Evolutionary conservation across 345 rosid genomes (phyloP).

Genomic region (Citropsis articulata): DNA sequence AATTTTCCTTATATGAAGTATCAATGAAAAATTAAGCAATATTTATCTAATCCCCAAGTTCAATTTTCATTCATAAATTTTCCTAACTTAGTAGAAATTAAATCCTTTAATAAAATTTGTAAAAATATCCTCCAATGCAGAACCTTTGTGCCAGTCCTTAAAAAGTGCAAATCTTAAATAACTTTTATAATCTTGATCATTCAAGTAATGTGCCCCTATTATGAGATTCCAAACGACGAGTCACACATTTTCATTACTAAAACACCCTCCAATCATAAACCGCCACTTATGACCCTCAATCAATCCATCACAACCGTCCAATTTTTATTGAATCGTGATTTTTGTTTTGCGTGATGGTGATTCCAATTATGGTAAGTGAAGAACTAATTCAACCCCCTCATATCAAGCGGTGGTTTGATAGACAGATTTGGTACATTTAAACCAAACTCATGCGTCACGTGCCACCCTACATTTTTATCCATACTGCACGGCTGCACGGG

Average conservation of each 20-base stretch:
- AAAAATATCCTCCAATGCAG: not conserved
- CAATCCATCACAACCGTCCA: not conserved
- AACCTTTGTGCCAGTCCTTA: constrained; percentile 3
- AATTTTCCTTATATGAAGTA: too few relatives aligned
- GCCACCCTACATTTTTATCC: not conserved
- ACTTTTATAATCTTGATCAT: not conserved
- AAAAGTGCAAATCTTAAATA: not conserved
- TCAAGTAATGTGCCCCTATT: not conserved
- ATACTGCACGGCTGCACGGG: not conserved
- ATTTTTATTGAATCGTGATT: not conserved
- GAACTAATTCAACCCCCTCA: not conserved
- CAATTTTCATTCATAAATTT: not conserved
- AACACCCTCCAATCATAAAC: not conserved
- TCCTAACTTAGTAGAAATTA: not conserved
- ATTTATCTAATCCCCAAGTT: not conserved
- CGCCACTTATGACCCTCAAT: not conserved
- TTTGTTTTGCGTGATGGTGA: not conserved
- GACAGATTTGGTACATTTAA: not conserved
- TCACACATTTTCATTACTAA: not conserved
- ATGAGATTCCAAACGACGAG: not conserved
- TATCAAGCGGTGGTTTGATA: not conserved
- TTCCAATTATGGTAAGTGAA: not conserved
- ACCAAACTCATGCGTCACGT: constrained; percentile 15
- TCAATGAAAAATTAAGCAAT: too few relatives aligned
- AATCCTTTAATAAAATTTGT: not conserved